Conservation (phyloP, 2,329 filamentous ascomycete species). For the Cryphonectria radicalis region DNA sequence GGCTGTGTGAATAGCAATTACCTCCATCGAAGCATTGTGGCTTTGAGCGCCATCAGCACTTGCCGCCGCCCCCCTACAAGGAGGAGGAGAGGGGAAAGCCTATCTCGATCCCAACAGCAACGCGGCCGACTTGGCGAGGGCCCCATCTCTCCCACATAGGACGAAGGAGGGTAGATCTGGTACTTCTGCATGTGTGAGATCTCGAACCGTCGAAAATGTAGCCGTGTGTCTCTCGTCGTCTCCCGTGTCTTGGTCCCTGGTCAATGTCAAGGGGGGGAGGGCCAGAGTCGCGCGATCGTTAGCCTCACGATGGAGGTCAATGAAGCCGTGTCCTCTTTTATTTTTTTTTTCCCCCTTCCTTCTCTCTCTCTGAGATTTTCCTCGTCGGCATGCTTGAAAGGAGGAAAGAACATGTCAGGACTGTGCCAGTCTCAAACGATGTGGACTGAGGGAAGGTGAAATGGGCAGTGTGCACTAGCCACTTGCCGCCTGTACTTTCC, state of each 20-base stretch:
- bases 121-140: not conserved
- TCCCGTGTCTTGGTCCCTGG: constrained; percentile 5
- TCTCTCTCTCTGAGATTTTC: not conserved
- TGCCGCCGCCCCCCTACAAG: not conserved
- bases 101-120: not conserved
- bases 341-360: too few relatives aligned
- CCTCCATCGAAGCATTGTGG: not conserved
- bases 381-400: not conserved
- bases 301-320: not conserved
- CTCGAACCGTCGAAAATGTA: not conserved
- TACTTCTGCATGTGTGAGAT: not conserved
- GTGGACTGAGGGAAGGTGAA: not conserved
- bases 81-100: not conserved
- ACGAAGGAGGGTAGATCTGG: not conserved
- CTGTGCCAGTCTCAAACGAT: not conserved
- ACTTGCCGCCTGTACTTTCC: not conserved
- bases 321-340: not conserved
- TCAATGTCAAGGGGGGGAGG: not conserved
- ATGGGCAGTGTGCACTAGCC: not conserved
- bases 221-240: not conserved
- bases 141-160: not conserved
- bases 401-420: not conserved
- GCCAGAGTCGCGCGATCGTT: not conserved
- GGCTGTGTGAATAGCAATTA: not conserved
- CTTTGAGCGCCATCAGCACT: not conserved